A percentile compares a stretch with the other conserved stretches of the same genome.
Evolutionary conservation across 2,329 filamentous ascomycete species (phyloP).

Genomic region (Drechmeria coniospora): DNA sequence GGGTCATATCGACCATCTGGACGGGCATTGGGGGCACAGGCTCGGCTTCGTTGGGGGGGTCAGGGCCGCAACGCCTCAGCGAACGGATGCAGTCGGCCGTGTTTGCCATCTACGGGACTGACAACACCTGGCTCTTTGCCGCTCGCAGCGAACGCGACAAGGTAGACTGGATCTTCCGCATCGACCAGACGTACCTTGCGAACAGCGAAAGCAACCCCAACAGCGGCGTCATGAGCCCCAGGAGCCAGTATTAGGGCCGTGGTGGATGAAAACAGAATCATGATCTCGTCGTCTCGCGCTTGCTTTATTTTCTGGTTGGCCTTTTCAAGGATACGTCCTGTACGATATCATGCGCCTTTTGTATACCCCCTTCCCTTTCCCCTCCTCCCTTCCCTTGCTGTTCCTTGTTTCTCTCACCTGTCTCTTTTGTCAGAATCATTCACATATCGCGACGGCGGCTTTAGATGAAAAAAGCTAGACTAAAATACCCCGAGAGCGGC

Average conservation of each 20-base stretch:
- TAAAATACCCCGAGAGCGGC: no score
- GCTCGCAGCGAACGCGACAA: conserved; percentile 82
- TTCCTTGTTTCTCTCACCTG: neutral
- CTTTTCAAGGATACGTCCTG: no score
- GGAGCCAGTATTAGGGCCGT: conserved; percentile 18
- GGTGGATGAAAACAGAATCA: neutral
- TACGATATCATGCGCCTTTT: no score
- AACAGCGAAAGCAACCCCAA: conserved; percentile 25
- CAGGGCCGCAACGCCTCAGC: conserved; percentile 36
- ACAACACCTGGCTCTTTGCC: conserved; percentile 92
- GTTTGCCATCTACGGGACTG: conserved; percentile 86
- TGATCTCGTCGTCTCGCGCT: neutral
- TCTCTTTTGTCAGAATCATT: neutral
- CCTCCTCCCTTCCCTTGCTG: neutral
- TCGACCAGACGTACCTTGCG: conserved; percentile 63
- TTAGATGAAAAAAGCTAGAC: no score
- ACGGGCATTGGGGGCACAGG: conserved; percentile 25
- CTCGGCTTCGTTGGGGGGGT: no score
- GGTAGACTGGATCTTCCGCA: conserved; percentile 90
- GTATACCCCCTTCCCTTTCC: neutral
- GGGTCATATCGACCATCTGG: conserved; percentile 40
- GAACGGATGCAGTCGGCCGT: conserved; percentile 54
- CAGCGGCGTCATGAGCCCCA: conserved; percentile 21
- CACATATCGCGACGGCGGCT: neutral
- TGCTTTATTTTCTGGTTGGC: neutral